Conservation (phyloP, 2,329 filamentous ascomycete species). For the Penicillium frequentans region DNA sequence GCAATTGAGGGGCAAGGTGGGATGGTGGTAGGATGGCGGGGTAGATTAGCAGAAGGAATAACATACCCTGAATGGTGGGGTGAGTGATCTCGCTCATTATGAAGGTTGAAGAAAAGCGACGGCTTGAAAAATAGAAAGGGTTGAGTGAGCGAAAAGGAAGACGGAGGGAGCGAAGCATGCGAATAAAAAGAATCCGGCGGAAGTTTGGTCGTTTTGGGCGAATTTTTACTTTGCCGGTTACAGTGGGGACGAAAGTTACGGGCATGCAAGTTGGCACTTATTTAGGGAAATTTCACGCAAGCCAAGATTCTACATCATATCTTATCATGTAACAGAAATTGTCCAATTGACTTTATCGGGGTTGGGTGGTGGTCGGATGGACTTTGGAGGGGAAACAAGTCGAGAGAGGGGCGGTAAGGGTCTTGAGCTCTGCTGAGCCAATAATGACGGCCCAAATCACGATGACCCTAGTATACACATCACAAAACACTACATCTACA, state of each 20-base stretch:
- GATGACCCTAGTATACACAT: neutral
- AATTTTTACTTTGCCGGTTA: slow-evolving; percentile 12
- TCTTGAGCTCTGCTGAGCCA: neutral
- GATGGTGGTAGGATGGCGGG: slow-evolving; percentile 13
- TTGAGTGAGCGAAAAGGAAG: slow-evolving; percentile 14
- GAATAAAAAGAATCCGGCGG: slow-evolving; percentile 25
- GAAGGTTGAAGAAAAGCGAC: slow-evolving; percentile 21
- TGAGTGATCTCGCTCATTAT: slow-evolving; percentile 71
- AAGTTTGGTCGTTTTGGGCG: slow-evolving; percentile 27
- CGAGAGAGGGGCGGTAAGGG: neutral
- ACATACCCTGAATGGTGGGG: slow-evolving; percentile 72
- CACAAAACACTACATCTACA: neutral
- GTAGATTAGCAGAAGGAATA: slow-evolving; percentile 4
- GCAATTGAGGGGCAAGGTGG: slow-evolving; percentile 9
- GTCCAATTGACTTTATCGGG: neutral
- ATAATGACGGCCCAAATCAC: neutral
- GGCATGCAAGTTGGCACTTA: neutral
- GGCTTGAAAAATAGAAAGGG: slow-evolving; percentile 10
- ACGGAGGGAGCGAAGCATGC: slow-evolving; percentile 21
- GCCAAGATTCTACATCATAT: neutral
- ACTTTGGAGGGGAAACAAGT: neutral
- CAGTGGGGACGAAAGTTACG: slow-evolving; percentile 18
- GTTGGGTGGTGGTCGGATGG: neutral
- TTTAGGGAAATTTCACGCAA: neutral
- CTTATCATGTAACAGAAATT: slow-evolving; percentile 1